A percentile compares a stretch with the other conserved stretches of the same genome.
Conservation (phyloP, 495 filamentous ascomycete genomes). For the Lichina pygmaea region DNA sequence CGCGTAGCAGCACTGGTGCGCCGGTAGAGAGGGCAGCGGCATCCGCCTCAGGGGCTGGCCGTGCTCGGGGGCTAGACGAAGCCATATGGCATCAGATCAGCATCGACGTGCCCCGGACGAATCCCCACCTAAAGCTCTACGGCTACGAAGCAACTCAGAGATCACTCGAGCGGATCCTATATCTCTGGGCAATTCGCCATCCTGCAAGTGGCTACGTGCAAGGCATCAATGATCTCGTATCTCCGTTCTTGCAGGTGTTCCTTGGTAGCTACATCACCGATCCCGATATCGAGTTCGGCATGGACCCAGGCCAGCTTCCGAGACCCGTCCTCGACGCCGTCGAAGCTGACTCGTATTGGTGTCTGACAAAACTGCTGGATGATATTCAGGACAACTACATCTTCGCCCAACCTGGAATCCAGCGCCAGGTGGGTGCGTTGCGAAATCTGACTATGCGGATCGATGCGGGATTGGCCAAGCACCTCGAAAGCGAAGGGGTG, state of each 20-base stretch:
- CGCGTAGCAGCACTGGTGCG: conserved; percentile 7
- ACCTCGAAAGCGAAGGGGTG: conserved; percentile 68
- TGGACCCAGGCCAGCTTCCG: conserved; percentile 89
- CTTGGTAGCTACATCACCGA: conserved; percentile 82
- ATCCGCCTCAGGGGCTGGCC: conserved; percentile 12
- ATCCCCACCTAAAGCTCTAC: conserved; percentile 84
- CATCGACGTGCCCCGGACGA: conserved; percentile 92
- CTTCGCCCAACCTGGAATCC: conserved; percentile 86
- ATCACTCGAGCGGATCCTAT: conserved; percentile 78
- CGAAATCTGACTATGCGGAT: conserved; percentile 76
- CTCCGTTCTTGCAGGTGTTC: conserved; percentile 95
- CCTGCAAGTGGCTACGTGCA: conserved; percentile 95
- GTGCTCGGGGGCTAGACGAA: conserved; percentile 64
- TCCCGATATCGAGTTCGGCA: conserved; percentile 69
- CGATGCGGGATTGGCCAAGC: conserved; percentile 57
- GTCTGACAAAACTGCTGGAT: conserved; percentile 81
- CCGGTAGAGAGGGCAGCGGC: conserved; percentile 7
- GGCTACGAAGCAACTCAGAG: conserved; percentile 87
- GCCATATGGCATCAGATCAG: conserved; percentile 96
- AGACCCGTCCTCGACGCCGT: conserved; percentile 82
- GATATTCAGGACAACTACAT: conserved; percentile 99
- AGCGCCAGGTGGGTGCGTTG: conserved; percentile 69
- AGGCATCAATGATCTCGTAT: conserved; percentile 94
- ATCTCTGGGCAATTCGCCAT: conserved; percentile 93
- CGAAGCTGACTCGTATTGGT: conserved; percentile 97